These are phyloP conservation scores for Ustilago shanxiensis DNA, from an alignment of 1,284 basidiomycete species.

Conservation along the genomic window DNA sequence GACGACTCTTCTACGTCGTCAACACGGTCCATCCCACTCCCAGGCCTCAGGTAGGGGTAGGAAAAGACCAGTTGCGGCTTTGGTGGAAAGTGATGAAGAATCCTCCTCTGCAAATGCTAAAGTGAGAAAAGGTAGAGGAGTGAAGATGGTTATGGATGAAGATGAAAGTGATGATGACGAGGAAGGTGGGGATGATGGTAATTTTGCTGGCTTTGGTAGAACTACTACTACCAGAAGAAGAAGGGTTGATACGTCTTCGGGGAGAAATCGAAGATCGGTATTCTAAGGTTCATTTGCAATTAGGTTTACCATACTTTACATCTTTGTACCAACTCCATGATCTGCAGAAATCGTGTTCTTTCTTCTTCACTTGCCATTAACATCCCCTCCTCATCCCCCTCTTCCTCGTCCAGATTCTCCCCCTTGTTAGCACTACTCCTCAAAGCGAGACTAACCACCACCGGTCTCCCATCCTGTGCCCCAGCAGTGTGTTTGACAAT, in stretches of 20 bases:
- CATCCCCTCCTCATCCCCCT: background rate
- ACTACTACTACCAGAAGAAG: slow-evolving; percentile 32
- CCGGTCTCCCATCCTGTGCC: slow-evolving; percentile 42
- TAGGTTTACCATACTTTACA: slow-evolving; percentile 53
- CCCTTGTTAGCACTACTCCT: too few species aligned
- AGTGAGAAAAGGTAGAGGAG: slow-evolving; percentile 4
- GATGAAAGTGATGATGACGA: slow-evolving; percentile 12
- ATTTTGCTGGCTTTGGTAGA: slow-evolving; percentile 49
- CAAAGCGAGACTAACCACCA: slow-evolving; percentile 50
- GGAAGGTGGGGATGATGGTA: slow-evolving; percentile 35
- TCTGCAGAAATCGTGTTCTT: slow-evolving; percentile 76
- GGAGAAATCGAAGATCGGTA: slow-evolving; percentile 12
- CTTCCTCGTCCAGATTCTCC: too few species aligned
- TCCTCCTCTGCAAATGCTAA: background rate
- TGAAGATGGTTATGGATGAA: slow-evolving; percentile 14
- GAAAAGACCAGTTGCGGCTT: slow-evolving; percentile 22
- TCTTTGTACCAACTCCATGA: slow-evolving; percentile 78
- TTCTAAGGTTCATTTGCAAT: slow-evolving; percentile 12
- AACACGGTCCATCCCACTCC: slow-evolving; percentile 3
- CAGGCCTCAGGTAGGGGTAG: slow-evolving; percentile 3
- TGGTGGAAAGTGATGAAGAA: slow-evolving; percentile 38
- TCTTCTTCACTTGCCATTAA: slow-evolving; percentile 75
- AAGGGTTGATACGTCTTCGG: slow-evolving; percentile 15
- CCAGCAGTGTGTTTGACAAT: slow-evolving; percentile 78
- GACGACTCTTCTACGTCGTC: slow-evolving; percentile 33